Conservation (phyloP, 176 grass and related monocot genomes). For the Oryza longistaminata region DNA sequence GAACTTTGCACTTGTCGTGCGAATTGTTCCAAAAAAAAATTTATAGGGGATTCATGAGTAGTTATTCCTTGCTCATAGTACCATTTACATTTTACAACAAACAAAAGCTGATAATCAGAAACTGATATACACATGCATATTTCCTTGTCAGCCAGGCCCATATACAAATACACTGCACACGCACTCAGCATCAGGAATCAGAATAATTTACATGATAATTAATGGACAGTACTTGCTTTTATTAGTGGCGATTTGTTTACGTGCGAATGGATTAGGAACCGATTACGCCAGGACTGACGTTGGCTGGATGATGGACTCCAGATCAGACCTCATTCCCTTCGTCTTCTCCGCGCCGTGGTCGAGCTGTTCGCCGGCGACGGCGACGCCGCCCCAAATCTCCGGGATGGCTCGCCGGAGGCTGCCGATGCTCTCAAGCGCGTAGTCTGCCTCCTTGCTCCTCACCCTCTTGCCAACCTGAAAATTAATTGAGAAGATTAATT, state of each 20-base stretch:
- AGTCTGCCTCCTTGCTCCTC: constrained; percentile 75
- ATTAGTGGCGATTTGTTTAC: constrained; percentile 22
- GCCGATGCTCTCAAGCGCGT: constrained; percentile 64
- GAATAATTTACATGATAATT: constrained; percentile 31
- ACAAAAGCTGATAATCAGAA: constrained; percentile 34
- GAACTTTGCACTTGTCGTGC: too few species aligned
- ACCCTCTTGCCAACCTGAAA: constrained; percentile 75
- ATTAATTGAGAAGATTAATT: background rate
- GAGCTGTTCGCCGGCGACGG: constrained; percentile 1
- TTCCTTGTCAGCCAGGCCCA: constrained; percentile 36
- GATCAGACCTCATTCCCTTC: constrained; percentile 51
- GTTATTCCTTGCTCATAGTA: constrained; percentile 21
- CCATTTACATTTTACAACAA: constrained; percentile 3
- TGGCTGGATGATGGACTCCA: constrained; percentile 59
- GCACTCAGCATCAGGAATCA: constrained; percentile 30
- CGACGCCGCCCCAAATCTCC: constrained; percentile 63
- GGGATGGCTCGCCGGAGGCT: constrained; percentile 55
- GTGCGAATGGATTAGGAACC: background rate
- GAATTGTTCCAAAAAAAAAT: too few species aligned
- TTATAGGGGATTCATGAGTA: too few species aligned
- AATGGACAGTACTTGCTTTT: background rate
- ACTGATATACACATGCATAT: background rate
- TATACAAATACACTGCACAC: background rate
- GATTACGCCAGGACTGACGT: constrained; percentile 63
- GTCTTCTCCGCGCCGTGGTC: constrained; percentile 32